Conservation (phyloP, 2,329 filamentous ascomycete species). For the Trichoderma hamatum region DNA sequence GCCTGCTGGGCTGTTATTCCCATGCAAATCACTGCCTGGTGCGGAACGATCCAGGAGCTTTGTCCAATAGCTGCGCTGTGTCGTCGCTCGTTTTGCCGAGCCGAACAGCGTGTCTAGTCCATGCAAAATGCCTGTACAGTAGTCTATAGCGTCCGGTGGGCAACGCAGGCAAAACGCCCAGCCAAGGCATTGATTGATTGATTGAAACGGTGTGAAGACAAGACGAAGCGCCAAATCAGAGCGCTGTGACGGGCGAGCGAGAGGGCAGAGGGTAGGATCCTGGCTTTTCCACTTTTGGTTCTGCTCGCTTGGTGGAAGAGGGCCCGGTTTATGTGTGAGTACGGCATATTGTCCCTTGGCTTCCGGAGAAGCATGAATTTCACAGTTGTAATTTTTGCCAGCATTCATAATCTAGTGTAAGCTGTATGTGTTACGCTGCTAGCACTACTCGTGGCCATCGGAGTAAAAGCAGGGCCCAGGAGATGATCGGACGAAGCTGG, state of each 20-base stretch:
- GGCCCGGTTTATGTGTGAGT: not conserved
- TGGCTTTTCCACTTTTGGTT: not conserved
- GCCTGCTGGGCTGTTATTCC: too few relatives aligned
- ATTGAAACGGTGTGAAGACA: not conserved
- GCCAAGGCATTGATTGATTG: not conserved
- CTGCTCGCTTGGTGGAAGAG: not conserved
- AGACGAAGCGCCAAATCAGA: not conserved
- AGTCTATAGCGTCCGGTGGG: not conserved
- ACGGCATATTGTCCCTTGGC: not conserved
- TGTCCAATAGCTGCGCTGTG: slow-evolving; percentile 9
- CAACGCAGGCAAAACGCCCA: not conserved
- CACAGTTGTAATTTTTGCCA: not conserved
- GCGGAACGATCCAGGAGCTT: not conserved
- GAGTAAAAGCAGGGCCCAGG: not conserved
- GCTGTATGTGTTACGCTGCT: too few relatives aligned
- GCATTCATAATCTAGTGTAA: not conserved
- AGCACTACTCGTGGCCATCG: not conserved
- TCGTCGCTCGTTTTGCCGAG: not conserved
- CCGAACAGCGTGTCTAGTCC: not conserved
- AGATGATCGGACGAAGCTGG: slow-evolving; percentile 2
- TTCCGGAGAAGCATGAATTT: not conserved
- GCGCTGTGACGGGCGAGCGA: not conserved
- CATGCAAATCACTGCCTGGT: slow-evolving; percentile 4
- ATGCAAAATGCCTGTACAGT: not conserved
- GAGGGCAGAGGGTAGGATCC: not conserved